These are phyloP conservation scores for Ustilago lituana DNA, from an alignment of 1,284 basidiomycete species.

Conservation along the genomic window DNA sequence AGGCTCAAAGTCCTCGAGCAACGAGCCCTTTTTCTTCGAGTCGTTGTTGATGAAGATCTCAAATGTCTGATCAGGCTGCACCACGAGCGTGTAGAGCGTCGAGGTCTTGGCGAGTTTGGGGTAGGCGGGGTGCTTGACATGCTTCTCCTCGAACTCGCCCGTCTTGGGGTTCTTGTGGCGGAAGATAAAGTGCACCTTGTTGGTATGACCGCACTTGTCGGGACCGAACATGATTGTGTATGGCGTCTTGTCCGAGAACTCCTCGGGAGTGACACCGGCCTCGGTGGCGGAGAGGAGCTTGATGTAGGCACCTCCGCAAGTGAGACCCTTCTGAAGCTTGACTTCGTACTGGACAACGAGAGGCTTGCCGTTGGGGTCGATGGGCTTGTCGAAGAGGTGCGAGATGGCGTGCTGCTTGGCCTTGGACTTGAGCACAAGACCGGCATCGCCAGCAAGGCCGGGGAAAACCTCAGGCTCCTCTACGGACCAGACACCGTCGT, in stretches of 20 bases:
- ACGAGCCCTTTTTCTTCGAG: conserved; percentile 74
- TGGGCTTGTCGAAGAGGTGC: conserved; percentile 80
- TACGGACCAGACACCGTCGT: conserved; percentile 96
- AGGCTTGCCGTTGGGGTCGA: conserved; percentile 86
- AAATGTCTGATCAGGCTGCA: conserved; percentile 94
- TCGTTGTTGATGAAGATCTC: conserved; percentile 92
- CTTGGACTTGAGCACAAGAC: conserved; percentile 75
- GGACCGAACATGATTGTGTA: conserved; percentile 68
- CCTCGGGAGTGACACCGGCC: conserved; percentile 61
- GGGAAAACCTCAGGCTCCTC: conserved; percentile 83
- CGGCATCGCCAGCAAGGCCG: conserved; percentile 68
- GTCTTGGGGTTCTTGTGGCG: conserved; percentile 65
- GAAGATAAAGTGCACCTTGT: conserved; percentile 68
- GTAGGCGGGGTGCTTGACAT: conserved; percentile 82
- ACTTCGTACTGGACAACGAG: conserved; percentile 95
- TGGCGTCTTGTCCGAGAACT: conserved; percentile 66
- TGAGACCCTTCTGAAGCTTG: conserved; percentile 98
- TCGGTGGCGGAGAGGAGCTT: conserved; percentile 79
- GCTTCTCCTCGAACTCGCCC: conserved; percentile 89
- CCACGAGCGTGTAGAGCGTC: conserved; percentile 70
- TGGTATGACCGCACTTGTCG: conserved; percentile 65
- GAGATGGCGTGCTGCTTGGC: conserved; percentile 97
- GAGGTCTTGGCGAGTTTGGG: conserved; percentile 71
- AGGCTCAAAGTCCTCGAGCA: conserved; percentile 95
- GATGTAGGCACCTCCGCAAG: conserved; percentile 98